These are phyloP conservation scores for Rubus idaeus DNA, from an alignment of 306 rosid genomes.

Conservation along the genomic window DNA sequence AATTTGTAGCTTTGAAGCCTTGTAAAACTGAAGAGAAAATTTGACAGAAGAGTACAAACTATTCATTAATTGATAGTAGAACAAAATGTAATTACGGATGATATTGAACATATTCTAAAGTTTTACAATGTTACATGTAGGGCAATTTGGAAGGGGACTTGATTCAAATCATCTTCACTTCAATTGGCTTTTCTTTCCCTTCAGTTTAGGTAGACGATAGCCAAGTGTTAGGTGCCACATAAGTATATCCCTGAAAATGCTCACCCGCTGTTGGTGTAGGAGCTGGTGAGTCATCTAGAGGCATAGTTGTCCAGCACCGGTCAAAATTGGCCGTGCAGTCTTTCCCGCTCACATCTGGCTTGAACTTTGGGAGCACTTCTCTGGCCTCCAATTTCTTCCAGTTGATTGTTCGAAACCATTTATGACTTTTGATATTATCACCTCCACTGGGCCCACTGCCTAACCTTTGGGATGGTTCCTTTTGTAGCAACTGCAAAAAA, in stretches of 20 bases:
- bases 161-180: neutral
- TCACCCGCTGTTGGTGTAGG: conserved; percentile 78
- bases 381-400: conserved; percentile 92
- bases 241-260: conserved; percentile 86
- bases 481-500: conserved; percentile 68
- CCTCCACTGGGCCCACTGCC: conserved; percentile 86
- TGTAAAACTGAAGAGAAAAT: no score
- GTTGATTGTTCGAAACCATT: conserved; percentile 79
- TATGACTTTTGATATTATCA: conserved; percentile 66
- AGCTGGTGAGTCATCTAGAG: conserved; percentile 86
- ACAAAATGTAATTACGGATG: conserved; percentile 23
- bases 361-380: conserved; percentile 77
- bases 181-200: neutral
- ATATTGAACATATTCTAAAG: neutral
- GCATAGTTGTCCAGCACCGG: conserved; percentile 90
- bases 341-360: conserved; percentile 79
- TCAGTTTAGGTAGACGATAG: conserved; percentile 59
- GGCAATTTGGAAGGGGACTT: neutral
- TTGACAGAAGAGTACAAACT: no score
- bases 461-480: conserved; percentile 75
- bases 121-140: neutral
- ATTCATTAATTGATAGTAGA: conserved; percentile 6
- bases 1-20: no score
- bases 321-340: conserved; percentile 90
- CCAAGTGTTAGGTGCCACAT: conserved; percentile 85